Percentiles rank a stretch among this genome's conserved stretches.
Evolutionary conservation across 1,139 yeast species (phyloP).

Genomic region (Geotrichum restrictum): DNA sequence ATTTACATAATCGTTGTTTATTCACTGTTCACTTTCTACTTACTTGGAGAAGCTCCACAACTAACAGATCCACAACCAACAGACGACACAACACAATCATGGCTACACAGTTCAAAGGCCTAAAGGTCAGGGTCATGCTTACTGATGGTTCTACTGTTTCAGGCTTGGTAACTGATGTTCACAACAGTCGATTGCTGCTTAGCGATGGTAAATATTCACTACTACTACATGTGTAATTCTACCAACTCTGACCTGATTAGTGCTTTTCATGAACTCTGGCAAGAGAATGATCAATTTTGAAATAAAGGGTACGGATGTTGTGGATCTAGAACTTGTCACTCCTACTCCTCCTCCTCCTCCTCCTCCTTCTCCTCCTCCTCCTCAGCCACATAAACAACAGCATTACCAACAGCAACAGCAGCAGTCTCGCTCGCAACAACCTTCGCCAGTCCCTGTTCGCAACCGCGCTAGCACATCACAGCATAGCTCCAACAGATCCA

Average conservation of each 20-base stretch:
- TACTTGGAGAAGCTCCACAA: too few species aligned
- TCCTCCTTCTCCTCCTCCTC: too few species aligned
- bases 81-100: slow-evolving; percentile 3
- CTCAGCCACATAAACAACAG: too few species aligned
- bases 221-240: neutral
- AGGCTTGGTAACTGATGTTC: slow-evolving; percentile 34
- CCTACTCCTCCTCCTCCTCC: too few species aligned
- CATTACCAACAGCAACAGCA: too few species aligned
- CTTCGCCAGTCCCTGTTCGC: slow-evolving; percentile 2
- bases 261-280: slow-evolving; percentile 26
- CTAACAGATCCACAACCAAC: too few species aligned
- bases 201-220: slow-evolving; percentile 20
- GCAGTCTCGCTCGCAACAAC: slow-evolving; percentile 8
- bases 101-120: slow-evolving; percentile 32
- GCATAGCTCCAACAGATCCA: neutral
- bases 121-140: slow-evolving; percentile 32
- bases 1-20: too few species aligned
- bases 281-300: neutral
- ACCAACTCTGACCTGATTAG: slow-evolving; percentile 18
- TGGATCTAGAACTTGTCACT: slow-evolving; percentile 30
- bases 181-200: slow-evolving; percentile 31
- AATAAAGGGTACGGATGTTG: slow-evolving; percentile 31
- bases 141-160: slow-evolving; percentile 29
- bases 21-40: too few species aligned
- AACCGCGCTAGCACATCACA: neutral